Evolutionary conservation across 345 rosid species (phyloP), one percentile per base, ranked within the genome.

Genomic region (Salix exigua): DNA sequence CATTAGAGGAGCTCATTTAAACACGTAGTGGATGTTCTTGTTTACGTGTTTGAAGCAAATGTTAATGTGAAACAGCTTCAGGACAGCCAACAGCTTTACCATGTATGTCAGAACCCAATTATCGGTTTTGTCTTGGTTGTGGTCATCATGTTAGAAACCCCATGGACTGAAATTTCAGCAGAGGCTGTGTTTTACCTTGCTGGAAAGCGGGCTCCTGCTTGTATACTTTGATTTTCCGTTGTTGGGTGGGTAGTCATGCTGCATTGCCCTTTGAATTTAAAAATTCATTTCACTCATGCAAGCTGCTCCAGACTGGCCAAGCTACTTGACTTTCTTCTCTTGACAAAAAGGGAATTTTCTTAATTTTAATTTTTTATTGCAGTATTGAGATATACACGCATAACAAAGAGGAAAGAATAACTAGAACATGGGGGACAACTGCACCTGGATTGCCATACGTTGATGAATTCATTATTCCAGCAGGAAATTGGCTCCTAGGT

Each of bases 401-500:
- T 76, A 90, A 90, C 80, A 94, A 92, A 82, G 98, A 96, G 80
- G 97, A 96, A 71, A 91, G 98, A 78, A 91, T 92, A 33, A 96
- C 97, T 42, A 75, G 98, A 81, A 96, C 97, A 38, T 94, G 98
- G 99, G 98, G 99, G 74, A 90, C 97, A 42, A 91, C 96, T 53
- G 90, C 93, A 46, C 89, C 91, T 0, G 97, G 99, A 53, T 81
- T 94, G 82, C 99, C 99, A 19, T 96, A 94, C 38, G 98, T 88
- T 5, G 99, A 96, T 75, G 94, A 92, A 82, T 78, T 72, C 58
- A 91, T 96, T 9, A 71, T 88, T 50, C 84, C 89, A 10, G 87
- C 97, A 74, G 99, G 97, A 73, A 90, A 94, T 81, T 96, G 99
- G 97, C 90, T 96, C 64, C 86, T 96, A 48, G 98, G 99, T 68